Evolutionary conservation across 768 basidiomycete species (phyloP), one percentile per base, ranked within the genome.

Genomic region (Tylopilus sp.): DNA sequence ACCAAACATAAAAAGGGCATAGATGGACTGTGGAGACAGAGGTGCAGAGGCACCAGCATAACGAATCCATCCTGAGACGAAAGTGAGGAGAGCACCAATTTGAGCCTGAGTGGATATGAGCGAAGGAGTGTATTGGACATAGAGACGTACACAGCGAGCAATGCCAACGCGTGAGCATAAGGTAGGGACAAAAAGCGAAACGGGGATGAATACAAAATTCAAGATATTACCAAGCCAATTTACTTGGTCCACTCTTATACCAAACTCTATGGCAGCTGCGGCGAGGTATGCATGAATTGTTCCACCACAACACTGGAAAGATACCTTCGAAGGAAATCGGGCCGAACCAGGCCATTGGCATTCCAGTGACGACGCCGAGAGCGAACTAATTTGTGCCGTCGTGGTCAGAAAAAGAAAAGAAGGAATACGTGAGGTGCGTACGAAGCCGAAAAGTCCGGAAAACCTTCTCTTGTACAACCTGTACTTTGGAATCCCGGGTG

Each of bases 301-400:
- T 33, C 10, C 19, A 16, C 4, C 49, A 11, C 6, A 3, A 3
- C 24, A 30, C 1, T 1, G 17, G 21, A 10, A 17, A 26, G 55
- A 75, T 44, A 90, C 89, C 75, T 60, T 84, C 66, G 37, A 82
- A 83, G 0, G 90, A 74, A 50, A 94, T 92, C 4, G 91, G 87
- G 4, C 90, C 89, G 61, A 92, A 93, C 89, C 89, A 93, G 4
- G 86, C 78, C 80, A 83, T 84, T 8, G 78, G 71, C 84, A 88
- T 82, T 6, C 80, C 88, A 3, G 78, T 73, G 12, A 83, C 76
- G 36, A 85, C 64, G 50, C 83, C 86, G 29, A 92, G 70, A 26
- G 85, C 28, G 12, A 86, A 73, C 88, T 89, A 45, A 3, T n/a
- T n/a, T n/a, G n/a, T n/a, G n/a, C n/a, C n/a, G 8, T 8, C 10